phyloP scores from a whole-genome alignment of 768 basidiomycete species.

The Amanita exitialis region DNA sequence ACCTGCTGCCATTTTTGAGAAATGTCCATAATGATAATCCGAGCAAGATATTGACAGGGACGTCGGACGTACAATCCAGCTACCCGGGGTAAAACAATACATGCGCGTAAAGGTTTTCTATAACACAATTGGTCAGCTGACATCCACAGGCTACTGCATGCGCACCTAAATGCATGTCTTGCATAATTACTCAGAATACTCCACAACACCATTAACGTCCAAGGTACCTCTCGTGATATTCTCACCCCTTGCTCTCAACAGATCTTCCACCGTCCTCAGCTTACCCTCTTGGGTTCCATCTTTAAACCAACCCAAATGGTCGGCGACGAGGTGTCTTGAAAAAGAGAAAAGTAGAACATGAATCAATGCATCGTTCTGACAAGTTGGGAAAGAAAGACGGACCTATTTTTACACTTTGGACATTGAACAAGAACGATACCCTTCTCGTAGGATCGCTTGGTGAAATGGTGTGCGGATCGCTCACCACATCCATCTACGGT shows the following conservation, averaged over 20 bases:
- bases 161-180: background rate
- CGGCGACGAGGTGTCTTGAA: slow-evolving; percentile 73
- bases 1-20: no score
- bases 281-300: slow-evolving; percentile 67
- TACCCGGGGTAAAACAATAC: background rate
- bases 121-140: background rate
- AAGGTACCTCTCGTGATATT: slow-evolving; percentile 43
- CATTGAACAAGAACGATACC: slow-evolving; percentile 91
- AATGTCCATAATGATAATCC: no score
- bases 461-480: slow-evolving; percentile 84
- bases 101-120: background rate
- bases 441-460: slow-evolving; percentile 72
- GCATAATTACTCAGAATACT: slow-evolving; percentile 23
- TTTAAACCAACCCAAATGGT: slow-evolving; percentile 89
- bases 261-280: slow-evolving; percentile 72
- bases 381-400: slow-evolving; percentile 16
- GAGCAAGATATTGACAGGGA: no score
- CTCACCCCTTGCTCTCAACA: slow-evolving; percentile 75
- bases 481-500: slow-evolving; percentile 60
- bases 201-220: slow-evolving; percentile 43
- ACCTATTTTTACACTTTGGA: slow-evolving; percentile 85
- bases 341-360: background rate
- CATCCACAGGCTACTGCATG: background rate
- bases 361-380: background rate
- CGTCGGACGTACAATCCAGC: no score